Conservation (phyloP, 805 yeast genomes). For the Saturnispora zaruensis region DNA sequence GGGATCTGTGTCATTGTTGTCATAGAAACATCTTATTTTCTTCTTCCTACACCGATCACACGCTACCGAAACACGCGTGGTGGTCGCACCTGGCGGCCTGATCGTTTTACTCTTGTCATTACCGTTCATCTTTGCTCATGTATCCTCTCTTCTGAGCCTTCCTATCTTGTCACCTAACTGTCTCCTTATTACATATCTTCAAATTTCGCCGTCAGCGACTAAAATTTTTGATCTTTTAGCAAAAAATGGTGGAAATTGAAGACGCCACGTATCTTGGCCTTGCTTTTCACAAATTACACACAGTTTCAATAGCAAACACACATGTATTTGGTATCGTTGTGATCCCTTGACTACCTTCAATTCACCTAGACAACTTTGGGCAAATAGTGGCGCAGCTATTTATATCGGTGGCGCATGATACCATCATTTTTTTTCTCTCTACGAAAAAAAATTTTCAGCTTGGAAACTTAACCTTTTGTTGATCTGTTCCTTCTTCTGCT, state of each 20-base stretch:
- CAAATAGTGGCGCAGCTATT: neutral
- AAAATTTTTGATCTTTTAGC: neutral
- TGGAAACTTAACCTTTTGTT: neutral
- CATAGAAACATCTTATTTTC: slow-evolving; percentile 53
- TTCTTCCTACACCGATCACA: slow-evolving; percentile 84
- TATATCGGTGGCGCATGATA: neutral
- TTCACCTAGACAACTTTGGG: neutral
- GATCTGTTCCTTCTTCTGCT: neutral
- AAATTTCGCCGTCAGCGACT: neutral
- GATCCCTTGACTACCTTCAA: neutral
- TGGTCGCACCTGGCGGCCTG: slow-evolving; percentile 56
- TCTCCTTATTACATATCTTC: neutral
- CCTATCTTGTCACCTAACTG: neutral
- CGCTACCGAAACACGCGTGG: slow-evolving; percentile 77
- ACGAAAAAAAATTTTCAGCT: neutral
- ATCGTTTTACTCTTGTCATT: slow-evolving; percentile 39
- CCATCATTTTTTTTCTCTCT: neutral
- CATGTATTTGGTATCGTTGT: neutral
- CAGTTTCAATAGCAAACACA: no score
- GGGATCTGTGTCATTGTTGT: slow-evolving; percentile 20
- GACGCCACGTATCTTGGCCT: neutral
- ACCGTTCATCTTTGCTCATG: neutral
- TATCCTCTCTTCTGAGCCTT: neutral
- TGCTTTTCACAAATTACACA: no score
- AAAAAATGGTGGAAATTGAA: neutral